Conservation (phyloP, 129 eudicot genomes). For the Saussurea involucrata region DNA sequence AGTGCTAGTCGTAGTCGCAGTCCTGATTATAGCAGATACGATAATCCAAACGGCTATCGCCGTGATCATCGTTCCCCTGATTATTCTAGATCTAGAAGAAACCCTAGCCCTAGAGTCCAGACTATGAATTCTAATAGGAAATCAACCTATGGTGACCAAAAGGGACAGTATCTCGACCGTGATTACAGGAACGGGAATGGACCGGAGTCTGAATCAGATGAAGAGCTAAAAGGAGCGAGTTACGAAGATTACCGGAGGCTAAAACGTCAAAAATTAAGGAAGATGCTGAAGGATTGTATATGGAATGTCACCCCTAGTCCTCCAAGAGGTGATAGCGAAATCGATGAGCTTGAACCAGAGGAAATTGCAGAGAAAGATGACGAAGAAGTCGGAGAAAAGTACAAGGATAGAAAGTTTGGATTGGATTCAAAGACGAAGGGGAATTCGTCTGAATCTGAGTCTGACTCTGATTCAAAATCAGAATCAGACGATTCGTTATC, state of each 20-base stretch:
- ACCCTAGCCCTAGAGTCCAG: slow-evolving; percentile 53
- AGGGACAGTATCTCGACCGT: slow-evolving; percentile 52
- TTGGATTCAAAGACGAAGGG: slow-evolving; percentile 8
- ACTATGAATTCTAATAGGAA: slow-evolving; percentile 13
- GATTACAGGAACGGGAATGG: slow-evolving; percentile 38
- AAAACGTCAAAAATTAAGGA: slow-evolving; percentile 71
- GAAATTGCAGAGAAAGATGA: slow-evolving; percentile 39
- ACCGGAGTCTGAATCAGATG: slow-evolving; percentile 64
- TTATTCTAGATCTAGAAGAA: slow-evolving; percentile 38
- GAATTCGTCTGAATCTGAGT: slow-evolving; percentile 15
- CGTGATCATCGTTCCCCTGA: slow-evolving; percentile 55
- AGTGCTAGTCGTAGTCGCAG: slow-evolving; percentile 50
- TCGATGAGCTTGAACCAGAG: slow-evolving; percentile 41
- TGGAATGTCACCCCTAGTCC: slow-evolving; percentile 96
- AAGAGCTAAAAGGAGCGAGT: slow-evolving; percentile 61
- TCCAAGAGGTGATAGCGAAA: slow-evolving; percentile 52
- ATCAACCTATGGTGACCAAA: slow-evolving; percentile 9
- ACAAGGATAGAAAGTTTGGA: neutral
- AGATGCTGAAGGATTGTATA: slow-evolving; percentile 42
- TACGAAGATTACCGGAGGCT: slow-evolving; percentile 74
- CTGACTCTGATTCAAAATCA: slow-evolving; percentile 29
- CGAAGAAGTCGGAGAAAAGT: slow-evolving; percentile 22
- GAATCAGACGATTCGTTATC: slow-evolving; percentile 38
- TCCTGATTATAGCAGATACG: slow-evolving; percentile 53
- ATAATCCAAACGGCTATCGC: slow-evolving; percentile 24